phyloP scores from a whole-genome alignment of 1,284 basidiomycete species.

The Ustilago esculenta region DNA sequence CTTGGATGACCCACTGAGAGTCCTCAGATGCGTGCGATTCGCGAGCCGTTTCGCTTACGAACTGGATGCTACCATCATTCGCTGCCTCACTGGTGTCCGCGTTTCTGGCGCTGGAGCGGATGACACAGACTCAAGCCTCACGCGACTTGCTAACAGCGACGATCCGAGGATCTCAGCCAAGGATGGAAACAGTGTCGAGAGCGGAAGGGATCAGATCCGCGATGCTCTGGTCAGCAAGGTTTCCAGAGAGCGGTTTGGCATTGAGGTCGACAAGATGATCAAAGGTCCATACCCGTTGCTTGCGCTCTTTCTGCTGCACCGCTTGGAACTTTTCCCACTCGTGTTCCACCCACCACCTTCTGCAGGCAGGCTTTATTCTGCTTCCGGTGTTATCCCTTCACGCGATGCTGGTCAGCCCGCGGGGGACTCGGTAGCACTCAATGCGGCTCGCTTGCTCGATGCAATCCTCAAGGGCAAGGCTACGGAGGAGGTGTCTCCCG shows the following conservation, averaged over 20 bases:
- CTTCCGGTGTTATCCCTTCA: background rate
- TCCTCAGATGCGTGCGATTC: constrained; percentile 90
- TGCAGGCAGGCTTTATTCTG: constrained; percentile 17
- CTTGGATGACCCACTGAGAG: constrained; percentile 89
- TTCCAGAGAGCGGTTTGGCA: constrained; percentile 65
- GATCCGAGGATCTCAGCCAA: constrained; percentile 25
- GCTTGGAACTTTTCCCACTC: constrained; percentile 54
- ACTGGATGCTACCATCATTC: constrained; percentile 77
- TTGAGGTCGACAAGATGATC: constrained; percentile 68
- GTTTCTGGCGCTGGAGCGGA: constrained; percentile 1
- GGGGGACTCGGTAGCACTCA: constrained; percentile 28
- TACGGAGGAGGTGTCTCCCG: constrained; percentile 4
- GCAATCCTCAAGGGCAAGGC: constrained; percentile 22
- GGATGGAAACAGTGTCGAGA: constrained; percentile 21
- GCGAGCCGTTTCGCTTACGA: constrained; percentile 87
- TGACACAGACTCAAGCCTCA: constrained; percentile 3
- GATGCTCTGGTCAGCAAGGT: constrained; percentile 60
- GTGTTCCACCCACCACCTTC: constrained; percentile 55
- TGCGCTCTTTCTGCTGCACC: constrained; percentile 52
- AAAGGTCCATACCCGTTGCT: constrained; percentile 57
- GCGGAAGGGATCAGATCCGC: constrained; percentile 70
- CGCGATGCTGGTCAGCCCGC: constrained; percentile 2
- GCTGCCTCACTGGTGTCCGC: constrained; percentile 37
- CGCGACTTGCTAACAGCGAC: constrained; percentile 26
- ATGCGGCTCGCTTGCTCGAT: constrained; percentile 44